Percentiles rank a stretch among this genome's conserved stretches.
phyloP scores from a whole-genome alignment of 1,284 basidiomycete genomes.

The Ceratobasidium papillatum region DNA sequence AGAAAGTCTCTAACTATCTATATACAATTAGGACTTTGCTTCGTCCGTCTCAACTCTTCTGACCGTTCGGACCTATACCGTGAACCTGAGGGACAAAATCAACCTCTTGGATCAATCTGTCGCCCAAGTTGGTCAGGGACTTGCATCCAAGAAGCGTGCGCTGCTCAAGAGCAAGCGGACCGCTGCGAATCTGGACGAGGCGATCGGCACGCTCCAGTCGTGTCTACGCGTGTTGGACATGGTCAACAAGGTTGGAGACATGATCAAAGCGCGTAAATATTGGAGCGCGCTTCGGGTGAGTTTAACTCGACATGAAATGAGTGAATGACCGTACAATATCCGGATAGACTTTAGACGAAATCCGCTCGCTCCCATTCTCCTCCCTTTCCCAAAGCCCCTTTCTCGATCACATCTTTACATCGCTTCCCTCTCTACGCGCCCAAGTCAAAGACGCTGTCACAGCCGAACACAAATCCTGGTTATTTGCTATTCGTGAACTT shows the following conservation, averaged over 20 bases:
- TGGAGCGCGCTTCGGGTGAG: conserved; percentile 94
- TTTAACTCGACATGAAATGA: conserved; percentile 51
- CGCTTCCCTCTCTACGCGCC: conserved; percentile 86
- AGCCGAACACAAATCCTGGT: conserved; percentile 95
- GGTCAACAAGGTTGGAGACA: conserved; percentile 90
- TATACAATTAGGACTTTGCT: conserved; percentile 77
- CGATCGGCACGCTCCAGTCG: conserved; percentile 92
- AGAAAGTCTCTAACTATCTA: neutral
- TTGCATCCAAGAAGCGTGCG: conserved; percentile 91
- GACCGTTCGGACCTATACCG: conserved; percentile 89
- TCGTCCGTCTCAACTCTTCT: conserved; percentile 94
- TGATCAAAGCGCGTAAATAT: conserved; percentile 93
- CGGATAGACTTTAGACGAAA: conserved; percentile 87
- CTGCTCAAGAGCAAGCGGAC: conserved; percentile 92
- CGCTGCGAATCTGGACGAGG: conserved; percentile 92
- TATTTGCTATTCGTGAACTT: conserved; percentile 92
- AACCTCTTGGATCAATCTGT: conserved; percentile 74
- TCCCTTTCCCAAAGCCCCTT: conserved; percentile 93
- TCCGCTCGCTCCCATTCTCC: conserved; percentile 89
- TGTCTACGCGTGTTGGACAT: conserved; percentile 93
- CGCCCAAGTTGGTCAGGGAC: conserved; percentile 78
- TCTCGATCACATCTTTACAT: conserved; percentile 90
- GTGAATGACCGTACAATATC: conserved; percentile 10
- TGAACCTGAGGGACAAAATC: conserved; percentile 82
- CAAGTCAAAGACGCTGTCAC: conserved; percentile 95